Evolutionary conservation across 78 protist species (phyloP).

Genomic region (Mantamonas sphyraenae): DNA sequence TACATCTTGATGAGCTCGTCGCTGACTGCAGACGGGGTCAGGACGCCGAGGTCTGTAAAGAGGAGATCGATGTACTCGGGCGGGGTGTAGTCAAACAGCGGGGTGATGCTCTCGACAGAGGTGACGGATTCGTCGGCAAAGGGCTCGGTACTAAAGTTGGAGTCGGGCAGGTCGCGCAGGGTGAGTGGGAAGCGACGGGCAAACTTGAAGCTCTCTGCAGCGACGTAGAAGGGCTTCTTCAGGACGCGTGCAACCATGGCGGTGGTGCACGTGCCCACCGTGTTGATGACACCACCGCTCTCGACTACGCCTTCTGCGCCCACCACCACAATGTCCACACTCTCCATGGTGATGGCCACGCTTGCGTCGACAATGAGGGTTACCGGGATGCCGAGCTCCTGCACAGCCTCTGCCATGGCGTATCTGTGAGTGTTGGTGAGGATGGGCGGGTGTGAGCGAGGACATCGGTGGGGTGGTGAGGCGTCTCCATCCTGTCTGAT

Average conservation of each 20-base stretch:
- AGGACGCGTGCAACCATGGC: slow-evolving; percentile 79
- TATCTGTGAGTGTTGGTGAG: slow-evolving; percentile 5
- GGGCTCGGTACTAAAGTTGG: too few relatives aligned
- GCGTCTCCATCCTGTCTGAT: not conserved
- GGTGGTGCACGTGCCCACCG: slow-evolving; percentile 76
- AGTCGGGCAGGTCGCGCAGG: too few relatives aligned
- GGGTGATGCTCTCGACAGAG: too few relatives aligned
- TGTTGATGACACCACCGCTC: slow-evolving; percentile 94
- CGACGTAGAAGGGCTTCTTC: slow-evolving; percentile 88
- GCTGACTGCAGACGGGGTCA: slow-evolving; percentile 94
- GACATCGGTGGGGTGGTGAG: not conserved
- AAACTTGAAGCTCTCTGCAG: slow-evolving; percentile 94
- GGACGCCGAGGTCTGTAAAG: slow-evolving; percentile 96
- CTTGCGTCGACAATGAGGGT: slow-evolving; percentile 82
- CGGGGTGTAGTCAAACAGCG: slow-evolving; percentile 98
- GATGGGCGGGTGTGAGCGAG: too few relatives aligned
- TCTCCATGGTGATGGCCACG: slow-evolving; percentile 58
- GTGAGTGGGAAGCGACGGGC: slow-evolving; percentile 74
- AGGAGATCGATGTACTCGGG: slow-evolving; percentile 83
- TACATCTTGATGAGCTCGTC: slow-evolving; percentile 93
- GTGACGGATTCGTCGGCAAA: too few relatives aligned
- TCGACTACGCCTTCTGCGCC: slow-evolving; percentile 98
- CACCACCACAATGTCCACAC: slow-evolving; percentile 74
- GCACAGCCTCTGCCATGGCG: slow-evolving; percentile 33
- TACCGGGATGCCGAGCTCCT: slow-evolving; percentile 58